phyloP scores from a whole-genome alignment of 495 filamentous ascomycete species.

The Xylaria intraflava region DNA sequence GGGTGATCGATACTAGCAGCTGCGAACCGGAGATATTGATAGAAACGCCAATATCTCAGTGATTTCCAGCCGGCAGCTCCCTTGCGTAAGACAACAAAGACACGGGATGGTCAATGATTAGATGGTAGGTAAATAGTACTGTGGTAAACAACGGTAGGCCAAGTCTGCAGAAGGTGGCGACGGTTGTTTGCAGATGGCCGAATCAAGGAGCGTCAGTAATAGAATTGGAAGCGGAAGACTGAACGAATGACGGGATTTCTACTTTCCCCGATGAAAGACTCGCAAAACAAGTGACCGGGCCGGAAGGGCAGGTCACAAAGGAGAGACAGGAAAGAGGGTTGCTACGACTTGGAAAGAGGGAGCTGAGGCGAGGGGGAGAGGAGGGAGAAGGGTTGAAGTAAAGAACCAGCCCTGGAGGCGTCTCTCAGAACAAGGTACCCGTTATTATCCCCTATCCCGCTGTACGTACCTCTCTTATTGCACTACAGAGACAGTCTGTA shows the following conservation, averaged over 20 bases:
- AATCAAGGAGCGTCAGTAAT: constrained; percentile 4
- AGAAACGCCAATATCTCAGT: background rate
- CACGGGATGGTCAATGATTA: background rate
- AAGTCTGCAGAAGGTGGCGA: background rate
- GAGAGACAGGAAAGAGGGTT: constrained; percentile 8
- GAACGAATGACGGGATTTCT: constrained; percentile 17
- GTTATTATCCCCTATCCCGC: too few species aligned
- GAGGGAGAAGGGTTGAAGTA: too few species aligned
- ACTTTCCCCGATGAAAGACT: constrained; percentile 18
- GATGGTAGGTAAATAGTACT: constrained; percentile 1
- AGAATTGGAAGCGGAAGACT: background rate
- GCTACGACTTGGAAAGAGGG: too few species aligned
- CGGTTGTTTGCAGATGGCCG: background rate
- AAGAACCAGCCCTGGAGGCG: too few species aligned
- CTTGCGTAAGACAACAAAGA: background rate
- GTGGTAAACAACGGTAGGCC: background rate
- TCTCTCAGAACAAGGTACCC: too few species aligned
- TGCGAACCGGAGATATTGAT: background rate
- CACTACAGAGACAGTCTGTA: too few species aligned
- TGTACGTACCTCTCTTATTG: too few species aligned
- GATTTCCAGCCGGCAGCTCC: background rate
- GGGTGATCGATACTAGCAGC: background rate
- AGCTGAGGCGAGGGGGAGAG: too few species aligned
- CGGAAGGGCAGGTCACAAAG: background rate
- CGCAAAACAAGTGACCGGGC: constrained; percentile 16